A percentile compares a stretch with the other conserved stretches of the same genome.
Evolutionary conservation across 306 rosid genomes (phyloP).

Genomic region (Glycine soja): DNA sequence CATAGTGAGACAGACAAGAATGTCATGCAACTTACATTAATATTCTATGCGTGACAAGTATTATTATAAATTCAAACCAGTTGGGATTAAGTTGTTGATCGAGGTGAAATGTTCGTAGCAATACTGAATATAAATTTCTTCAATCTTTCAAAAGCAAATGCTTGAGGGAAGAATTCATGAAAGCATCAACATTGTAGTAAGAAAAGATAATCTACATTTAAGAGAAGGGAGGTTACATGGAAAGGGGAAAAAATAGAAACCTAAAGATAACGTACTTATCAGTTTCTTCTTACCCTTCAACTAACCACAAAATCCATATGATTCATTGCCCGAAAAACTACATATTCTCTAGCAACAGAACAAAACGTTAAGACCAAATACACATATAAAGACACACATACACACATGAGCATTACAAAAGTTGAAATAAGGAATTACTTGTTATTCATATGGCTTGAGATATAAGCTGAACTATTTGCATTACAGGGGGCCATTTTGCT

Average conservation of each 20-base stretch:
- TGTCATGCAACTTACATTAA: background rate
- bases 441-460: constrained; percentile 97
- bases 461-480: constrained; percentile 91
- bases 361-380: constrained; percentile 16
- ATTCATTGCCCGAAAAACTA: constrained; percentile 90
- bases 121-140: background rate
- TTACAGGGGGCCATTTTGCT: constrained; percentile 85
- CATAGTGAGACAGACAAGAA: background rate
- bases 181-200: background rate
- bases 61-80: constrained; percentile 2
- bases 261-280: constrained; percentile 65
- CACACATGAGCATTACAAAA: constrained; percentile 22
- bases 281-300: constrained; percentile 84
- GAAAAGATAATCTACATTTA: background rate
- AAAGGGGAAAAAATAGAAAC: background rate
- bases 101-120: constrained; percentile 10
- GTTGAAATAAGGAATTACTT: constrained; percentile 56
- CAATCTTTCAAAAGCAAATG: background rate
- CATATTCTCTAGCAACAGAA: constrained; percentile 68
- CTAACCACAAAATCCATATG: constrained; percentile 87
- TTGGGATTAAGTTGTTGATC: background rate
- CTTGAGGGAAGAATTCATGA: background rate
- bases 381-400: too few relatives aligned
- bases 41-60: background rate
- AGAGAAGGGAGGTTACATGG: background rate